Percentiles rank a stretch among this genome's conserved stretches.
These are phyloP conservation scores for Mortierella sp. DNA, from an alignment of 371 early-diverging fungal genomes.

Conservation along the genomic window DNA sequence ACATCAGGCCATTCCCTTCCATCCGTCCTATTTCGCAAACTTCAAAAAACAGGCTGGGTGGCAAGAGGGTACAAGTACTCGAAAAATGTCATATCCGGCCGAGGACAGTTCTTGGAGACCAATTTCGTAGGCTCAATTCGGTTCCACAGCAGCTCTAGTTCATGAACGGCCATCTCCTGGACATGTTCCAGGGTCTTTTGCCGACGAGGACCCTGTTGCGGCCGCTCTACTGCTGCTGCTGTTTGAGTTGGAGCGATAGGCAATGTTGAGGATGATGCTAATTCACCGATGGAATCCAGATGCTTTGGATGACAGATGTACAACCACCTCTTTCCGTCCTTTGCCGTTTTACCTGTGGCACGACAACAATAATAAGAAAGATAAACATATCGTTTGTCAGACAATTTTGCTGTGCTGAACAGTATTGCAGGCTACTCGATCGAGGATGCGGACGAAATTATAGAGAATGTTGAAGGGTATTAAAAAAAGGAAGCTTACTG, in stretches of 20 bases:
- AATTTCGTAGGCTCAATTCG: constrained; percentile 43
- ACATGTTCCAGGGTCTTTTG: constrained; percentile 53
- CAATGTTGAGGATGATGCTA: neutral
- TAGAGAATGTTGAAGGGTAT: neutral
- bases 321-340: constrained; percentile 50
- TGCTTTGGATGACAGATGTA: constrained; percentile 57
- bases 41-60: constrained; percentile 33
- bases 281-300: constrained; percentile 44
- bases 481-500: constrained; percentile 30
- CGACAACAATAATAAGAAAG: neutral
- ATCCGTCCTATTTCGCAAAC: neutral
- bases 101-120: constrained; percentile 9
- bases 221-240: constrained; percentile 9
- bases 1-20: neutral
- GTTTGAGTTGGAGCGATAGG: neutral
- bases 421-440: neutral
- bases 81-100: constrained; percentile 57
- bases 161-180: constrained; percentile 49
- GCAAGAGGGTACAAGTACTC: constrained; percentile 53
- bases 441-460: neutral
- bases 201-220: constrained; percentile 26
- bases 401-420: neutral
- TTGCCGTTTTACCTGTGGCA: constrained; percentile 45
- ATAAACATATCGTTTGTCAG: too few species aligned
- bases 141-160: constrained; percentile 50